A percentile compares a stretch with the other conserved stretches of the same genome.
Conservation (phyloP, 371 early-diverging fungal species). For the Neoconidiobolus thromboides region DNA sequence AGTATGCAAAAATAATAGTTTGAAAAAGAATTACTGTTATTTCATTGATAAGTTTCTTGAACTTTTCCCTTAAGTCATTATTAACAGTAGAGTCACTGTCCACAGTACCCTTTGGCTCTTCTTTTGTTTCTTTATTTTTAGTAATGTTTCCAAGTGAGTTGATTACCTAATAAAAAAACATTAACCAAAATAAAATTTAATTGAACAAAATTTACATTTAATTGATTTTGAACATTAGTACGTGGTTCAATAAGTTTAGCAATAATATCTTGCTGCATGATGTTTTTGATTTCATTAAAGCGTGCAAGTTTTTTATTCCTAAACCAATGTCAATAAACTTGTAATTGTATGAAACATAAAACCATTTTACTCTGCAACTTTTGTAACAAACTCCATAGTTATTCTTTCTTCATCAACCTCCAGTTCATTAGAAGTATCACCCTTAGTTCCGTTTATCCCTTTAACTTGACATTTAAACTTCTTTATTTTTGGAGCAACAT, state of each 20-base stretch:
- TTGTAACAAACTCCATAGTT: background rate
- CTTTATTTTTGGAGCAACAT: slow-evolving; percentile 10
- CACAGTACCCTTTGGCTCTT: background rate
- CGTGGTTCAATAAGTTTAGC: background rate
- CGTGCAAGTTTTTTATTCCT: background rate
- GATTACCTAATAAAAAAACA: background rate
- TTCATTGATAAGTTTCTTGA: too few relatives aligned
- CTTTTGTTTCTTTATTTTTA: background rate
- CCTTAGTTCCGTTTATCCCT: too few relatives aligned
- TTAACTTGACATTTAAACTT: too few relatives aligned
- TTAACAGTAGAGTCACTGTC: background rate
- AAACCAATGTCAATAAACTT: background rate
- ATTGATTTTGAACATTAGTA: background rate
- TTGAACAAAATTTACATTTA: background rate
- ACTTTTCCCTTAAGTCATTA: background rate
- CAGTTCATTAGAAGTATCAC: too few relatives aligned
- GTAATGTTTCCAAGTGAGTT: background rate
- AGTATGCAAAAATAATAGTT: too few relatives aligned
- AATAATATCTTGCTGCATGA: background rate
- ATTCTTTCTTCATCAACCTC: background rate
- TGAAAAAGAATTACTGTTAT: too few relatives aligned
- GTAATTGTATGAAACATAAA: too few relatives aligned
- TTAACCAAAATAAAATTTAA: background rate
- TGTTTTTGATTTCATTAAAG: background rate
- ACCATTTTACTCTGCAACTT: background rate